A percentile compares a stretch with the other conserved stretches of the same genome.
These are phyloP conservation scores for Malassezia pachydermatis DNA, from an alignment of 1,284 basidiomycete genomes.

Conservation along the genomic window DNA sequence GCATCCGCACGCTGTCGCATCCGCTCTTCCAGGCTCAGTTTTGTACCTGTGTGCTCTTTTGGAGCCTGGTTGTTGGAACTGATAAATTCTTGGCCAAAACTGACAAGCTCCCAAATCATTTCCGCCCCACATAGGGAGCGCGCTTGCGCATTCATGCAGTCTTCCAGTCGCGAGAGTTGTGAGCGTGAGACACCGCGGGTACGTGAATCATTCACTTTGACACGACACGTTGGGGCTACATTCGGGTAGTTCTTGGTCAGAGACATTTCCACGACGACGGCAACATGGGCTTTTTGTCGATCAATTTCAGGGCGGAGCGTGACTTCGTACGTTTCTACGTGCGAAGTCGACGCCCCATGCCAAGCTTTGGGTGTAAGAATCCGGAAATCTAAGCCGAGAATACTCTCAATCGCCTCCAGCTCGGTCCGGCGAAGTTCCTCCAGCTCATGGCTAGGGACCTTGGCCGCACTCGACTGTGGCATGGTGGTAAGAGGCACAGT, in stretches of 20 bases:
- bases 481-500: neutral
- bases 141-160: constrained; percentile 27
- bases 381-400: constrained; percentile 34
- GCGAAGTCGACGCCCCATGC: constrained; percentile 22
- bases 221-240: constrained; percentile 25
- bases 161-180: constrained; percentile 23
- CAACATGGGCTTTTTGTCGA: constrained; percentile 25
- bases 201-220: constrained; percentile 24
- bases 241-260: constrained; percentile 41
- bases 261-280: constrained; percentile 26
- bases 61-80: constrained; percentile 27
- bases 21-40: constrained; percentile 40
- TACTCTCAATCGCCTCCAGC: constrained; percentile 35
- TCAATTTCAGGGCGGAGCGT: constrained; percentile 34
- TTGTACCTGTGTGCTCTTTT: constrained; percentile 18
- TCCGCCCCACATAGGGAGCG: constrained; percentile 38
- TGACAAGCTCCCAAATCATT: constrained; percentile 48
- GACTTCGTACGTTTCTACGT: constrained; percentile 32
- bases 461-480: neutral
- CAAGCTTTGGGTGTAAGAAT: constrained; percentile 27
- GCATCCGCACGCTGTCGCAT: constrained; percentile 33
- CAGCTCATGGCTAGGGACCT: constrained; percentile 23
- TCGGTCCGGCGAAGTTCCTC: constrained; percentile 35
- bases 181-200: constrained; percentile 23
- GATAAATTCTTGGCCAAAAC: constrained; percentile 35